Percentiles rank a stretch among this genome's conserved stretches.
Evolutionary conservation across 352 stramenopile genomes (phyloP).

Genomic region (Pythium dissotocum): DNA sequence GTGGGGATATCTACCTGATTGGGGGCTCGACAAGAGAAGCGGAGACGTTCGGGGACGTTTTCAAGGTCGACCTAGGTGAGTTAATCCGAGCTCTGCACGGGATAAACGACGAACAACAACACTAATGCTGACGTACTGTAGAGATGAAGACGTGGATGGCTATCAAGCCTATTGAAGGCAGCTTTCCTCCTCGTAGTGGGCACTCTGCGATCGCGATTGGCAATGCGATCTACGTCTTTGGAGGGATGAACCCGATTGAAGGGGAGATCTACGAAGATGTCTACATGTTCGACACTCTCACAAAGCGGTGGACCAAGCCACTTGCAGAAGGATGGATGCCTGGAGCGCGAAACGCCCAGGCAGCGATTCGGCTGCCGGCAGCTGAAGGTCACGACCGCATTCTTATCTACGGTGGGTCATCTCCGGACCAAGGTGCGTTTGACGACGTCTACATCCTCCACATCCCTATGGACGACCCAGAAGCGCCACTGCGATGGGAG

Average conservation of each 20-base stretch:
- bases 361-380: slow-evolving; percentile 39
- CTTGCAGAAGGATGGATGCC: slow-evolving; percentile 40
- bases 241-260: slow-evolving; percentile 46
- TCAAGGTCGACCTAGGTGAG: slow-evolving; percentile 57
- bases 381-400: slow-evolving; percentile 28
- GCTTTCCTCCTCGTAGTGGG: slow-evolving; percentile 53
- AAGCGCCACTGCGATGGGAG: slow-evolving; percentile 35
- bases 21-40: slow-evolving; percentile 58
- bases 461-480: slow-evolving; percentile 22
- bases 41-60: slow-evolving; percentile 53
- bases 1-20: slow-evolving; percentile 55
- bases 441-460: slow-evolving; percentile 59
- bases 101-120: background rate
- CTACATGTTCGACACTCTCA: slow-evolving; percentile 49
- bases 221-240: slow-evolving; percentile 51
- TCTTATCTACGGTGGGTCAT: slow-evolving; percentile 65
- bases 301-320: slow-evolving; percentile 36
- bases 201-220: slow-evolving; percentile 59
- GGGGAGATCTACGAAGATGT: slow-evolving; percentile 61
- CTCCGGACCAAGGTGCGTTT: slow-evolving; percentile 48
- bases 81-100: background rate
- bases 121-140: slow-evolving; percentile 2
- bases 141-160: slow-evolving; percentile 29
- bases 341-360: slow-evolving; percentile 54
- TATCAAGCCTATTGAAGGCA: slow-evolving; percentile 19